Conservation (phyloP, 495 filamentous ascomycete genomes). For the Penicillium parvum region DNA sequence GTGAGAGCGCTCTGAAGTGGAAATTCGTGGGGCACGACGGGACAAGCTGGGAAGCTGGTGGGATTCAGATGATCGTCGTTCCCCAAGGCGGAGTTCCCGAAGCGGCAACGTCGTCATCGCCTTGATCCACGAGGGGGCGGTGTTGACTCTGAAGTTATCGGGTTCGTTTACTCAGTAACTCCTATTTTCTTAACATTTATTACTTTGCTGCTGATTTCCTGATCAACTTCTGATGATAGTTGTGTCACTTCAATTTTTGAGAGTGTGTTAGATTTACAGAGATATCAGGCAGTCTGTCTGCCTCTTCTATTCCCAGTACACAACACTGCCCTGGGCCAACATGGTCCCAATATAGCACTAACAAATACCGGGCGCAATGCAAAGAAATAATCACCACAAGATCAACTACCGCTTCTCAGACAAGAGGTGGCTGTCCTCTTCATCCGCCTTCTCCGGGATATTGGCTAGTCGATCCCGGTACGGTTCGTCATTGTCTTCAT, state of each 20-base stretch:
- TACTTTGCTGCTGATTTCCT: too few species aligned
- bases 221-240: not conserved
- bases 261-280: conserved; percentile 9
- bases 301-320: conserved; percentile 1
- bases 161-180: not conserved
- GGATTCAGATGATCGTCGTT: conserved; percentile 25
- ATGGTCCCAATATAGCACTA: conserved; percentile 9
- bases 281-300: conserved; percentile 7
- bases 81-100: conserved; percentile 29
- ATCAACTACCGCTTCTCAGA: conserved; percentile 19
- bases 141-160: not conserved
- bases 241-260: conserved; percentile 6
- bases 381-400: conserved; percentile 10
- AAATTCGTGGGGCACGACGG: conserved; percentile 9
- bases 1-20: not conserved
- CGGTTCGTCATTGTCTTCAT: conserved; percentile 50
- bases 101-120: conserved; percentile 29
- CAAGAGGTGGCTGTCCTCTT: conserved; percentile 15
- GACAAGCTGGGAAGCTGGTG: conserved; percentile 13
- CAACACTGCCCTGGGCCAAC: conserved; percentile 2
- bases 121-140: not conserved
- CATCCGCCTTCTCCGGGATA: conserved; percentile 17
- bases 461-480: conserved; percentile 35
- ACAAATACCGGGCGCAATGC: conserved; percentile 8
- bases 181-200: not conserved